Base-by-base conservation (phyloP, 2,329 filamentous ascomycete genomes). In the Fusarium sp. region DNA sequence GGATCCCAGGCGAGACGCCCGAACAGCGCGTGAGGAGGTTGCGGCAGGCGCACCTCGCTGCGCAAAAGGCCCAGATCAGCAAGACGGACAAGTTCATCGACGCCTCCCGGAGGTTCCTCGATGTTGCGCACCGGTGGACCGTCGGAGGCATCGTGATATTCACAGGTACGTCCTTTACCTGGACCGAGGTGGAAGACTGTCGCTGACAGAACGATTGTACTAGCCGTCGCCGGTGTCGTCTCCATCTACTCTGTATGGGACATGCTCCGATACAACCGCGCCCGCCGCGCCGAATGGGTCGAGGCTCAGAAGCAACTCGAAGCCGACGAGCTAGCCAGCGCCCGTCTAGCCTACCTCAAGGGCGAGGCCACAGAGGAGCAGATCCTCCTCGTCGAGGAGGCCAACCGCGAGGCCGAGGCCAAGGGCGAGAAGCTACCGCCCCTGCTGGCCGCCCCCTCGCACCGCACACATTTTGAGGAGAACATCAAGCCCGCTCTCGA, bases 11-110 rank as follows among this genome's bases (percentile, higher is more conserved):
- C 71, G 92, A 94, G 84, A 92, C 91, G 2, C 89, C 92, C 59
- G 90, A 91, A 81, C 89, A 94, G 84, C 91, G 91, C 77, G 92
- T 94, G 38, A 88, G 90, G 73, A 88, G 92, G 69, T 84, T 94
- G 78, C 88, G 92, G 63, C 91, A 91, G 54, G 91, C 92, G 70
- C 91, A 93, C 80, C 86, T 91, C 68, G 90, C 90, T n/a, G 91
- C 91, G 54, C 89, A 90, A 82, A 86, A 88, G 76, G 89, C 91
- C 25, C 84, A 88, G 78, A 81, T 89, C 56, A 91, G 89, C 72
- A 82, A 80, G 69, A 81, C 88, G 65, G 89, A 91, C 79, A 83
- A 82, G 63, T 64, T 90, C 45, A 82, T 91, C 62, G 84, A 85
- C 67, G 79, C 75, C 35, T 86, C 87, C 65, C 81, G 89, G 73